phyloP scores from a whole-genome alignment of 495 filamentous ascomycete species.

The Penicillium parvum region DNA sequence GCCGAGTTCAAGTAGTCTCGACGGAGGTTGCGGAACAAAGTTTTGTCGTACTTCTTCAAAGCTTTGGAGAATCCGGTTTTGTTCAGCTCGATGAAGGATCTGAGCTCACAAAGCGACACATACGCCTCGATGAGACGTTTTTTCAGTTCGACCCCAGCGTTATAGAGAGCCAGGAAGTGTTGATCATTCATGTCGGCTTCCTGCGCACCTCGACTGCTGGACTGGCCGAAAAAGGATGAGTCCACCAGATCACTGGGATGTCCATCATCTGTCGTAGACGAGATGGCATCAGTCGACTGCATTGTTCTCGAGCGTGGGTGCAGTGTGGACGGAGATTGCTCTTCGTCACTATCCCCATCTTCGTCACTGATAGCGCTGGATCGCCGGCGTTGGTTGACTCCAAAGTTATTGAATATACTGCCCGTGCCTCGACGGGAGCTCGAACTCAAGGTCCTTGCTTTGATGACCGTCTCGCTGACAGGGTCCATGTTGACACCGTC shows the following conservation, averaged over 20 bases:
- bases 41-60: slow-evolving; percentile 99
- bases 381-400: slow-evolving; percentile 36
- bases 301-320: slow-evolving; percentile 10
- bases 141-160: slow-evolving; percentile 81
- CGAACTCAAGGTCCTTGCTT: slow-evolving; percentile 37
- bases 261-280: slow-evolving; percentile 35
- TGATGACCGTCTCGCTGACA: slow-evolving; percentile 45
- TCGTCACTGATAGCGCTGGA: slow-evolving; percentile 58
- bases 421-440: slow-evolving; percentile 40
- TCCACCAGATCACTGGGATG: slow-evolving; percentile 45
- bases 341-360: slow-evolving; percentile 51
- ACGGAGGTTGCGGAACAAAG: slow-evolving; percentile 73
- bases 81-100: slow-evolving; percentile 95
- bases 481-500: slow-evolving; percentile 54
- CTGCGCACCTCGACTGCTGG: slow-evolving; percentile 19
- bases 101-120: slow-evolving; percentile 90
- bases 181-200: slow-evolving; percentile 74
- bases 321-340: slow-evolving; percentile 16
- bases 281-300: slow-evolving; percentile 30
- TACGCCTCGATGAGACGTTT: slow-evolving; percentile 83
- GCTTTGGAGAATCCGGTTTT: slow-evolving; percentile 94
- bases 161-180: slow-evolving; percentile 63
- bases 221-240: slow-evolving; percentile 28
- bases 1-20: slow-evolving; percentile 65
- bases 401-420: slow-evolving; percentile 43